Conservation (phyloP, 2,329 filamentous ascomycete genomes). For the Diaporthe sp. region DNA sequence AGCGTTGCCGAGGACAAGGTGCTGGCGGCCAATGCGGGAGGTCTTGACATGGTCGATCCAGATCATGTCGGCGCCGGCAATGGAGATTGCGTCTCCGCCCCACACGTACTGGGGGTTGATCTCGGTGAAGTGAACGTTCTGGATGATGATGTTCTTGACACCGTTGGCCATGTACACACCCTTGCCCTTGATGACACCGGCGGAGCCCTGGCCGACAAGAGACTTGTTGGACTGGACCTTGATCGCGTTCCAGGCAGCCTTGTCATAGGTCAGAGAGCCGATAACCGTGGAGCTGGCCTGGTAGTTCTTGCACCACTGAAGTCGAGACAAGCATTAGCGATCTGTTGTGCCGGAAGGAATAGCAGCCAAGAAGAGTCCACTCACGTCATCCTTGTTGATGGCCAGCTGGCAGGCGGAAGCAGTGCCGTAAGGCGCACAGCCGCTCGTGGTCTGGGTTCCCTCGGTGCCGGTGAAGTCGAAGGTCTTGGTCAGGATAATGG, state of each 20-base stretch:
- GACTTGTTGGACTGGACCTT: constrained; percentile 67
- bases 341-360: not conserved
- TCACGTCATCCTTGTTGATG: constrained; percentile 64
- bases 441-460: constrained; percentile 60
- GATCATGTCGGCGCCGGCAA: constrained; percentile 50
- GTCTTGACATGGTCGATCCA: constrained; percentile 46
- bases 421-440: constrained; percentile 69
- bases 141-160: constrained; percentile 68
- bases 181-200: constrained; percentile 68
- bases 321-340: constrained; percentile 1
- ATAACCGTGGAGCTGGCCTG: constrained; percentile 59
- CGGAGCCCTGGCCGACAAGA: constrained; percentile 61
- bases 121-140: constrained; percentile 66
- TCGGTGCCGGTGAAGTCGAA: constrained; percentile 67
- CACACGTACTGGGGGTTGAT: constrained; percentile 69
- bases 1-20: constrained; percentile 43
- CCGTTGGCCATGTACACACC: constrained; percentile 59
- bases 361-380: not conserved
- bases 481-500: constrained; percentile 67
- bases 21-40: constrained; percentile 68
- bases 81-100: constrained; percentile 68
- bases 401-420: constrained; percentile 64
- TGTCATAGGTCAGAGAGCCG: constrained; percentile 57
- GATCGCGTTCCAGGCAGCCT: constrained; percentile 61
- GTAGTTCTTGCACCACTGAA: constrained; percentile 67